Evolutionary conservation across 1,139 yeast species (phyloP), one percentile per base, ranked within the genome.

Genomic region (Hyphopichia pseudoburtonii): DNA sequence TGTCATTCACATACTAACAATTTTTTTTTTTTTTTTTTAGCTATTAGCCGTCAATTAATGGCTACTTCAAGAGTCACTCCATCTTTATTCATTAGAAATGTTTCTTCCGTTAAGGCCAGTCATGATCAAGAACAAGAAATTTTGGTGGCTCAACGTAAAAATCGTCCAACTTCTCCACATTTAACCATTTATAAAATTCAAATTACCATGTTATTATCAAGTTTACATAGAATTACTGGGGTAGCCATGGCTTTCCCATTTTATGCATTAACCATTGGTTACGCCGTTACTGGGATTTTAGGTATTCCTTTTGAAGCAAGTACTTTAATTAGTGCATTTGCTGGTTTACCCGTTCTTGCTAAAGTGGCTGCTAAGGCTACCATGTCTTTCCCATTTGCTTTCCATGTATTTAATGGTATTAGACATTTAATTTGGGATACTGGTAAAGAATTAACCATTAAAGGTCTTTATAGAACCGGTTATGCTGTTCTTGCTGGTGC

Each of bases 381-480:
- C 28, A 79, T 84, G 54, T 80, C 95, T 4, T 77, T 78, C 67
- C 92, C 97, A 48, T 89, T 92, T 64, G 86, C 86, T 32, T 89
- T 77, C 82, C 98, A 92, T 64, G 59, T 76, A 35, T 78, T 73
- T 61, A 89, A 90, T 63, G 97, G 97, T 53, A 46, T 90, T 45
- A 86, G 98, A 77, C 98, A 92, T 64, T 70, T 90, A 66, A 57
- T 87, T 41, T 92, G 97, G 97, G 97, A 92, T 63, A 62, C 80
- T 39, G 95, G 95, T 57, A 73, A 69, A 51, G 87, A 84, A 62
- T 77, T 90, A 61, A 76, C 89, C 46, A 55, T 86, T 50, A 78
- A 82, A 60, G 97, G 95, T 51, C 97, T 94, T 44, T 86, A 86
- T 78, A 79, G 86, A 68, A 89, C 97, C 33, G 97, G 97, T 46